Conservation (phyloP, 164 flowering plant species). For the Echeveria elegans region DNA sequence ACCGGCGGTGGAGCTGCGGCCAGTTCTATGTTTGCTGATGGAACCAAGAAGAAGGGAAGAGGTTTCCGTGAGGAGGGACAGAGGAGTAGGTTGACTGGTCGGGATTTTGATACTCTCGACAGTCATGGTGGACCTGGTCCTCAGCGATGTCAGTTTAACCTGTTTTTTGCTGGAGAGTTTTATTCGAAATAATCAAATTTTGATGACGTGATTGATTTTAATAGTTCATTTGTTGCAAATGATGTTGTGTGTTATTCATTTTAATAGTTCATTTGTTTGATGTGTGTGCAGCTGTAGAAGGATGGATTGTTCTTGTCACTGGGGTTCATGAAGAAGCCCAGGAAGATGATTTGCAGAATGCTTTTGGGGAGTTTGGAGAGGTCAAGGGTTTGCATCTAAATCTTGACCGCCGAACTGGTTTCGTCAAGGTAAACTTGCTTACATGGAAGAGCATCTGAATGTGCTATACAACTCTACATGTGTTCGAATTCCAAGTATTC, state of each 20-base stretch:
- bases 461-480: not conserved
- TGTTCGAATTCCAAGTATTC: not conserved
- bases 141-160: constrained; percentile 5
- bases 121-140: constrained; percentile 5
- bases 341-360: constrained; percentile 8
- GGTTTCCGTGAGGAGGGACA: not conserved
- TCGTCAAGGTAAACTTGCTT: not conserved
- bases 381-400: constrained; percentile 7
- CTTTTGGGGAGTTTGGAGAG: constrained; percentile 9
- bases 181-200: too few relatives aligned
- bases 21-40: too few relatives aligned
- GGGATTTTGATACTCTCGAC: not conserved
- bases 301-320: constrained; percentile 9
- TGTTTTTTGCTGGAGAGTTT: too few relatives aligned
- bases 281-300: not conserved
- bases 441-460: not conserved
- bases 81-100: not conserved
- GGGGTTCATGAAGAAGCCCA: constrained; percentile 8
- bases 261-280: too few relatives aligned
- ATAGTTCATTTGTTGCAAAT: too few relatives aligned
- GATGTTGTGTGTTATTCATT: too few relatives aligned
- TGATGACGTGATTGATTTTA: too few relatives aligned
- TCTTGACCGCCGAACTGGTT: constrained; percentile 8
- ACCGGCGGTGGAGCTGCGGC: not conserved
- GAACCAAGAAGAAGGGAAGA: constrained; percentile 6